A percentile compares a stretch with the other conserved stretches of the same genome.
Evolutionary conservation across 768 basidiomycete genomes (phyloP).

Genomic region (Psilocybe cyanescens): DNA sequence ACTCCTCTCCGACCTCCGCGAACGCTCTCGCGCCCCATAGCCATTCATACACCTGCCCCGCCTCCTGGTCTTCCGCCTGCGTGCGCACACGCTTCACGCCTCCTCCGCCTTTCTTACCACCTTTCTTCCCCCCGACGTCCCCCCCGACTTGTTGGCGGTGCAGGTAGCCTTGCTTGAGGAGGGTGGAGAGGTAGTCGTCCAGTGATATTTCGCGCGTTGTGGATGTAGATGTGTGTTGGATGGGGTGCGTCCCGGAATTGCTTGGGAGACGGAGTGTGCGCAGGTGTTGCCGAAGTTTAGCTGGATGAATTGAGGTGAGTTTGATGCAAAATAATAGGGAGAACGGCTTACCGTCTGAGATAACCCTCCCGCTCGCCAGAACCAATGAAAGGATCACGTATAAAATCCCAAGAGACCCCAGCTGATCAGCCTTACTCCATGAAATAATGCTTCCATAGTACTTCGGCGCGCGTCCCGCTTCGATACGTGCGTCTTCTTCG

Average conservation of each 20-base stretch:
- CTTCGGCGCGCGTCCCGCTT: constrained; percentile 32
- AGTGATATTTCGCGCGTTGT: constrained; percentile 57
- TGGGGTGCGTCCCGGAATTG: constrained; percentile 32
- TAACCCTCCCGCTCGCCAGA: constrained; percentile 75
- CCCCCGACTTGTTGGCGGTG: constrained; percentile 65
- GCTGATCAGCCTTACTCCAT: constrained; percentile 70
- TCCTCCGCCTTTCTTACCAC: constrained; percentile 44
- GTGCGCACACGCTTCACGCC: constrained; percentile 59
- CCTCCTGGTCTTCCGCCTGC: constrained; percentile 40
- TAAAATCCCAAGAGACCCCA: constrained; percentile 72
- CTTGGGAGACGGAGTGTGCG: constrained; percentile 68
- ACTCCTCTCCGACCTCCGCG: constrained; percentile 82
- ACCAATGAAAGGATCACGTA: constrained; percentile 85
- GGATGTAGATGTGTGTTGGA: constrained; percentile 57
- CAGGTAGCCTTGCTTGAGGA: constrained; percentile 77
- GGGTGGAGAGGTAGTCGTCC: constrained; percentile 65
- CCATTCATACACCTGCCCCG: constrained; percentile 67
- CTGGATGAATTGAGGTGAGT: constrained; percentile 38
- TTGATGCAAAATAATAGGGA: not conserved
- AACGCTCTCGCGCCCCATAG: constrained; percentile 85
- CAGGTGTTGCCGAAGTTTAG: constrained; percentile 71
- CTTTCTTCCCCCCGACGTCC: constrained; percentile 39
- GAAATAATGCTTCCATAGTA: constrained; percentile 73
- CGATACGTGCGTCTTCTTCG: constrained; percentile 26
- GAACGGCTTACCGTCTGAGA: constrained; percentile 69